Conservation (phyloP, 2,329 filamentous ascomycete genomes). For the Neocucurbitaria cava region DNA sequence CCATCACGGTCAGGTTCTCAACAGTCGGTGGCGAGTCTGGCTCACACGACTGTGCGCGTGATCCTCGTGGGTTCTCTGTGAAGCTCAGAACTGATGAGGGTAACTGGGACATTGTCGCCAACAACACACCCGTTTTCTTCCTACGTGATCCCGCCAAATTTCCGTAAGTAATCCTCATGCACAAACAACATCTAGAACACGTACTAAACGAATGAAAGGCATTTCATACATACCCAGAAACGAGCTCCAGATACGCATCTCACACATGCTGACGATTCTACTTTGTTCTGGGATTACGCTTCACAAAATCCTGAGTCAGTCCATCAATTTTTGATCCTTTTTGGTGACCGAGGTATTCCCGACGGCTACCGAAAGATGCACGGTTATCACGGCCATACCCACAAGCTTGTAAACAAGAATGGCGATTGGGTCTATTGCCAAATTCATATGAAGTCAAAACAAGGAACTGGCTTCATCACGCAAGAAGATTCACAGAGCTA, state of each 20-base stretch:
- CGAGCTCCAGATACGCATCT: constrained; percentile 74
- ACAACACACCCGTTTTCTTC: constrained; percentile 80
- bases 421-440: constrained; percentile 62
- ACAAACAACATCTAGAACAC: too few relatives aligned
- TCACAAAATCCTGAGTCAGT: constrained; percentile 62
- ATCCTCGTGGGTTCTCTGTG: neutral
- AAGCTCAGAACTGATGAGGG: neutral
- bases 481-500: constrained; percentile 60
- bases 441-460: constrained; percentile 61
- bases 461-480: constrained; percentile 60
- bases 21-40: neutral
- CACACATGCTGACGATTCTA: constrained; percentile 68
- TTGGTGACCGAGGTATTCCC: constrained; percentile 63
- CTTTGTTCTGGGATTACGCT: constrained; percentile 71
- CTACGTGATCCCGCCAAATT: constrained; percentile 75
- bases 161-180: too few relatives aligned
- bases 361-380: constrained; percentile 64
- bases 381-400: constrained; percentile 60
- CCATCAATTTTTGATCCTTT: constrained; percentile 62
- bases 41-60: neutral
- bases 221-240: constrained; percentile 79
- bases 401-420: constrained; percentile 62
- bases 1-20: neutral
- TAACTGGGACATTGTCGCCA: constrained; percentile 69
- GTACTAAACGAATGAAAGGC: too few relatives aligned